Percentiles rank a stretch among this genome's conserved stretches.
Evolutionary conservation across 441 rosid genomes (phyloP).

Genomic region (Erodium moschatum): DNA sequence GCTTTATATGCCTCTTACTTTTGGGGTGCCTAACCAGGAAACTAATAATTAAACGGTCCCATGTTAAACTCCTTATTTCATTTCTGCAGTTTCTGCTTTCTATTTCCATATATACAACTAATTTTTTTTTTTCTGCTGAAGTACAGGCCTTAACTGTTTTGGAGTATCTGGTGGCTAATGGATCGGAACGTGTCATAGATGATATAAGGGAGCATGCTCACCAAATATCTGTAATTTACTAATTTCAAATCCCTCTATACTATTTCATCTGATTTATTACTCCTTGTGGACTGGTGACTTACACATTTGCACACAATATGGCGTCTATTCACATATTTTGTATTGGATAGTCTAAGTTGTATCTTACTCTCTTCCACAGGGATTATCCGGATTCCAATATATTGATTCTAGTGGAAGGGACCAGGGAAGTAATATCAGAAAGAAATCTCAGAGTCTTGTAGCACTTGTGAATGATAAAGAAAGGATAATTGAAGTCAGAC

Average conservation of each 20-base stretch:
- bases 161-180: slow-evolving; percentile 94
- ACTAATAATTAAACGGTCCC: neutral
- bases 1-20: neutral
- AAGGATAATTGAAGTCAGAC: slow-evolving; percentile 73
- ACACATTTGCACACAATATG: neutral
- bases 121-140: slow-evolving; percentile 11
- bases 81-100: neutral
- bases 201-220: slow-evolving; percentile 82
- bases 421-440: slow-evolving; percentile 94
- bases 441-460: slow-evolving; percentile 88
- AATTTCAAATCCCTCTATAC: slow-evolving; percentile 7
- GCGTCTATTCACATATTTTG: neutral
- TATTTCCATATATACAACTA: neutral
- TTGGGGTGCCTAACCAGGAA: neutral
- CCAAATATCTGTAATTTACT: slow-evolving; percentile 71
- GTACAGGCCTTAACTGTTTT: slow-evolving; percentile 81
- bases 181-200: slow-evolving; percentile 90
- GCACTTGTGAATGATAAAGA: slow-evolving; percentile 89
- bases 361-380: slow-evolving; percentile 38
- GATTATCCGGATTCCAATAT: slow-evolving; percentile 76
- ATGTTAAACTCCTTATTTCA: neutral
- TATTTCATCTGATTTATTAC: slow-evolving; percentile 1
- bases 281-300: neutral
- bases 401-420: slow-evolving; percentile 94
- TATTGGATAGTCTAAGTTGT: neutral